Evolutionary conservation across 1,284 basidiomycete species (phyloP).

Genomic region (Vanrija sp.): DNA sequence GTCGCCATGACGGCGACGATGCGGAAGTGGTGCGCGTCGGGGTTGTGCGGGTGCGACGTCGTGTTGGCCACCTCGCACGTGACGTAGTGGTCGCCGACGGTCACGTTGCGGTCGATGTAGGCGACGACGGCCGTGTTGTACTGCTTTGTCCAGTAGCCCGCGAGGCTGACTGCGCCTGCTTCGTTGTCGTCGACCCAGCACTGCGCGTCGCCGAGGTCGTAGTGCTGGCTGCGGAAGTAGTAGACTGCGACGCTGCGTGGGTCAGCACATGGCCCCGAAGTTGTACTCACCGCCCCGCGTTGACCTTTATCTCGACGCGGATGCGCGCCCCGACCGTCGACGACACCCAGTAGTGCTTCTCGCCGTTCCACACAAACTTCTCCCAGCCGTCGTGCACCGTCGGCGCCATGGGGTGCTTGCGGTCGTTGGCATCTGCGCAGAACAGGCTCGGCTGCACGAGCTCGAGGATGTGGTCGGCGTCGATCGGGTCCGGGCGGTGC

Average conservation of each 20-base stretch:
- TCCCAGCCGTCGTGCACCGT: constrained; percentile 38
- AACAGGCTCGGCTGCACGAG: constrained; percentile 42
- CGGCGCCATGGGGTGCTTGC: constrained; percentile 41
- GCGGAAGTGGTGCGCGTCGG: constrained; percentile 47
- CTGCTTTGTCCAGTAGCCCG: constrained; percentile 44
- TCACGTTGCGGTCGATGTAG: constrained; percentile 48
- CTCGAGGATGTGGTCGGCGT: constrained; percentile 26
- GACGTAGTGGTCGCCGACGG: constrained; percentile 39
- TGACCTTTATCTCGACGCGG: constrained; percentile 43
- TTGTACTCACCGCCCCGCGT: constrained; percentile 37
- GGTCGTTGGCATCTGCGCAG: constrained; percentile 48
- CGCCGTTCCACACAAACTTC: constrained; percentile 44
- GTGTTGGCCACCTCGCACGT: constrained; percentile 46
- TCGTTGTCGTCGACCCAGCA: constrained; percentile 52
- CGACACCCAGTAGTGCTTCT: constrained; percentile 47
- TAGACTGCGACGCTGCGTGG: constrained; percentile 46
- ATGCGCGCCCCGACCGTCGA: constrained; percentile 41
- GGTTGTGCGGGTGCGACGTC: constrained; percentile 40
- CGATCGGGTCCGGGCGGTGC: constrained; percentile 23
- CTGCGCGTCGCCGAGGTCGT: constrained; percentile 46
- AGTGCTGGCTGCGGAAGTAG: constrained; percentile 47
- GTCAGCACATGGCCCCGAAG: not conserved
- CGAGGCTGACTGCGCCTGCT: constrained; percentile 34
- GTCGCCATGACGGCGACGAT: constrained; percentile 50
- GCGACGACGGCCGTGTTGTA: constrained; percentile 47